Conservation (phyloP, 208 protist genomes). For the Trypanosoma grayi region DNA sequence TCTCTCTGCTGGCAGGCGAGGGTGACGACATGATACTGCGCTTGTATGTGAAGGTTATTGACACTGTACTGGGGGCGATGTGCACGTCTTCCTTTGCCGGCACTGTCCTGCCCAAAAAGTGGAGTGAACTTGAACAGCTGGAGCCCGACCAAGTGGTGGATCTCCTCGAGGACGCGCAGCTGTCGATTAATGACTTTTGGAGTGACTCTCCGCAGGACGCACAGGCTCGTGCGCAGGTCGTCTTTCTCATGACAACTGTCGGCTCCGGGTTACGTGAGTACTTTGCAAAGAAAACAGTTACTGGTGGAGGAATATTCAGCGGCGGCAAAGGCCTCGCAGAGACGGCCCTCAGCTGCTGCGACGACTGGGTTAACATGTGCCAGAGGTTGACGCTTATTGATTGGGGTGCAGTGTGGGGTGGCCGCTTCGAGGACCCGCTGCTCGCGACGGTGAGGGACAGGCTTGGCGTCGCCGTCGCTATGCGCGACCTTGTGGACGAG, state of each 20-base stretch:
- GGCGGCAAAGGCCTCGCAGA: slow-evolving; percentile 53
- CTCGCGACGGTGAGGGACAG: slow-evolving; percentile 52
- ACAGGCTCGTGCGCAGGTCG: slow-evolving; percentile 54
- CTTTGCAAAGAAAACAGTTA: slow-evolving; percentile 41
- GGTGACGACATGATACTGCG: slow-evolving; percentile 32
- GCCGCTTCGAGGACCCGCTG: slow-evolving; percentile 53
- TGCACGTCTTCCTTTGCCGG: slow-evolving; percentile 67
- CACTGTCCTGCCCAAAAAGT: slow-evolving; percentile 56
- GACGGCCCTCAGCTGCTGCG: slow-evolving; percentile 59
- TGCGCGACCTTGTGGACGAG: slow-evolving; percentile 75
- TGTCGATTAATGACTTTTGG: slow-evolving; percentile 84
- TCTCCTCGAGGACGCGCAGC: slow-evolving; percentile 73
- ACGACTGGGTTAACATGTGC: slow-evolving; percentile 78
- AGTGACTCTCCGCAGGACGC: slow-evolving; percentile 79
- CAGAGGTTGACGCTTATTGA: slow-evolving; percentile 78
- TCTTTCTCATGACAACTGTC: slow-evolving; percentile 81
- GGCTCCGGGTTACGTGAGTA: slow-evolving; percentile 68
- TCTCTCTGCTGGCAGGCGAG: slow-evolving; percentile 56
- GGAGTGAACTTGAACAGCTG: slow-evolving; percentile 40
- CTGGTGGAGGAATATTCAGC: slow-evolving; percentile 51
- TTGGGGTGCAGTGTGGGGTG: slow-evolving; percentile 64
- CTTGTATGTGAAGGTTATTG: slow-evolving; percentile 57
- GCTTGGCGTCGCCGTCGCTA: slow-evolving; percentile 44
- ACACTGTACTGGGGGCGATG: slow-evolving; percentile 66
- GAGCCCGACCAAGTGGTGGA: slow-evolving; percentile 58